Conservation (phyloP, 176 grass and related monocot species). For the barley (Hordeum vulgare) region DNA sequence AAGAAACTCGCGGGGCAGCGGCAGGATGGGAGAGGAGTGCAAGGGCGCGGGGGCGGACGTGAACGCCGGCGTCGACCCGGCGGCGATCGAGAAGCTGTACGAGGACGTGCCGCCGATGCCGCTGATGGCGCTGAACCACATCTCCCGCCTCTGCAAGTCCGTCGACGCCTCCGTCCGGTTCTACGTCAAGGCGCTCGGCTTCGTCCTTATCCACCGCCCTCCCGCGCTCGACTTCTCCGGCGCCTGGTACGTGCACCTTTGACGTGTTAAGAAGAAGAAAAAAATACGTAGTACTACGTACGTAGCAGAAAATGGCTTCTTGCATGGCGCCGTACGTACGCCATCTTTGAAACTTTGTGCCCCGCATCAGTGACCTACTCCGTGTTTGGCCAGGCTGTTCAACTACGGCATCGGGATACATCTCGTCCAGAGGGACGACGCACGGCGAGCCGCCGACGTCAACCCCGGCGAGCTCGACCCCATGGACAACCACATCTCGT, state of each 20-base stretch:
- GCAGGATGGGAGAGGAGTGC: constrained; percentile 40
- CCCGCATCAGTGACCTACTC: not conserved
- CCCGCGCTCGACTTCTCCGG: constrained; percentile 66
- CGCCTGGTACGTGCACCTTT: constrained; percentile 33
- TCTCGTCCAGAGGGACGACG: constrained; percentile 48
- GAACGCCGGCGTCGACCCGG: not conserved
- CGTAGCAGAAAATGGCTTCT: not conserved
- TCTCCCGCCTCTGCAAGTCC: constrained; percentile 67
- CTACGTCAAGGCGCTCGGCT: constrained; percentile 67
- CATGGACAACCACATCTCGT: constrained; percentile 80
- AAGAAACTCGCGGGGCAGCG: not conserved
- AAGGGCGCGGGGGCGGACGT: not conserved
- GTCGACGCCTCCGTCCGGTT: constrained; percentile 50
- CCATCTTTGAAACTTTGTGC: not conserved
- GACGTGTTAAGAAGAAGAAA: not conserved
- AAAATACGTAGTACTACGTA: not conserved
- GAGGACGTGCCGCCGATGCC: constrained; percentile 39
- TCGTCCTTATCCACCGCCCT: constrained; percentile 60
- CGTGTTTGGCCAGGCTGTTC: constrained; percentile 41
- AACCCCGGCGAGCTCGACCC: constrained; percentile 39
- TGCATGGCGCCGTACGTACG: not conserved
- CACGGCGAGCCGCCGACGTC: constrained; percentile 27
- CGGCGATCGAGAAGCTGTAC: constrained; percentile 29
- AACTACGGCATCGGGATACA: constrained; percentile 79
- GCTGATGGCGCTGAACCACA: constrained; percentile 72